phyloP scores from a whole-genome alignment of 352 stramenopile species.

The Phytophthora tubulina region DNA sequence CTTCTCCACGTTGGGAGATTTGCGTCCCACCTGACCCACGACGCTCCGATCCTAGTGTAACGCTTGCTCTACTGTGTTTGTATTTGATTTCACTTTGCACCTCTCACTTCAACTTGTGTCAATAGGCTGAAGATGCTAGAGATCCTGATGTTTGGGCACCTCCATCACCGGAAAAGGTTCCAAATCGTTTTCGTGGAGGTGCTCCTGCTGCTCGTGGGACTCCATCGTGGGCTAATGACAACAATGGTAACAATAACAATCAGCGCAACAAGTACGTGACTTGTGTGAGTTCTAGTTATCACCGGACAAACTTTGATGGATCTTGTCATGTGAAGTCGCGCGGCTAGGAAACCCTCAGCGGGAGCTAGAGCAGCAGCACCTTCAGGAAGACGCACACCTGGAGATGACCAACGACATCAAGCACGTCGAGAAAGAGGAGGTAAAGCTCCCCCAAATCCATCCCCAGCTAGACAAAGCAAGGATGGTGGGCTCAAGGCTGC shows the following conservation, averaged over 20 bases:
- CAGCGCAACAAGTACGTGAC: constrained; percentile 30
- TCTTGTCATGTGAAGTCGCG: constrained; percentile 40
- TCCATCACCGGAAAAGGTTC: constrained; percentile 64
- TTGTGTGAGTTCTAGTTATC: not conserved
- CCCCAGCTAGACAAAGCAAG: constrained; percentile 42
- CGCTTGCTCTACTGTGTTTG: not conserved
- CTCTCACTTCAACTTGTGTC: constrained; percentile 11
- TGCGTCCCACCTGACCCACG: constrained; percentile 43
- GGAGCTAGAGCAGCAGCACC: constrained; percentile 39
- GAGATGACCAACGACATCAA: constrained; percentile 59
- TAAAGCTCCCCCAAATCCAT: constrained; percentile 32
- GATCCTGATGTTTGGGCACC: constrained; percentile 83
- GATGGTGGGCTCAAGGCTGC: constrained; percentile 55
- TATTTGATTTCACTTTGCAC: not conserved
- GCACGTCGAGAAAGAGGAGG: constrained; percentile 39
- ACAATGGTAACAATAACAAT: constrained; percentile 54
- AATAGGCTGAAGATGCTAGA: constrained; percentile 36
- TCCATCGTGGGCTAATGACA: constrained; percentile 66
- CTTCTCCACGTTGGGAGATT: constrained; percentile 64
- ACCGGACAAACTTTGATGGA: not conserved
- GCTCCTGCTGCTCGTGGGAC: constrained; percentile 45
- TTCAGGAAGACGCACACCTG: constrained; percentile 57
- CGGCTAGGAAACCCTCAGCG: constrained; percentile 42
- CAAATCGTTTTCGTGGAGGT: constrained; percentile 36
- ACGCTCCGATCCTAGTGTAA: constrained; percentile 32